These are phyloP conservation scores for Wickerhamomyces strasburgensis DNA, from an alignment of 805 yeast genomes.

Conservation along the genomic window DNA sequence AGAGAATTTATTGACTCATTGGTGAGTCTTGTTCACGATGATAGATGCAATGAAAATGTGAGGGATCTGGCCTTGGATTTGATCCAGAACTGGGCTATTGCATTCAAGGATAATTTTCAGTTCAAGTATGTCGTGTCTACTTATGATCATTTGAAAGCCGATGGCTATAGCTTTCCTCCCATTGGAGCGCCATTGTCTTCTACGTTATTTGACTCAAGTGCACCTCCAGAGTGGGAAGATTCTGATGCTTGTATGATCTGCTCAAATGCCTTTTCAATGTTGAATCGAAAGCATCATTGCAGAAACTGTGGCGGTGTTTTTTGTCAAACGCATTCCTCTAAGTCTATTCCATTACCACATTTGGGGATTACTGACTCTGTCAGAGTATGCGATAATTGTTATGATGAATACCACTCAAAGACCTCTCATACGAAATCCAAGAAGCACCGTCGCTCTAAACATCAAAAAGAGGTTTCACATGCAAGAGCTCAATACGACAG, in stretches of 20 bases:
- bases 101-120: constrained; percentile 64
- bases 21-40: constrained; percentile 39
- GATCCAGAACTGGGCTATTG: constrained; percentile 72
- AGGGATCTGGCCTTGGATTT: constrained; percentile 55
- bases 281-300: constrained; percentile 94
- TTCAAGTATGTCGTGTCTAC: constrained; percentile 58
- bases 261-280: constrained; percentile 68
- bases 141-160: constrained; percentile 53
- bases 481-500: constrained; percentile 27
- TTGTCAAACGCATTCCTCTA: constrained; percentile 80
- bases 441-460: constrained; percentile 15
- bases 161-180: constrained; percentile 66
- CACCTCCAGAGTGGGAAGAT: constrained; percentile 98
- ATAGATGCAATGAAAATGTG: constrained; percentile 45
- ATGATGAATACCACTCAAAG: constrained; percentile 49
- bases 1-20: constrained; percentile 84
- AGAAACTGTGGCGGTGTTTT: constrained; percentile 95
- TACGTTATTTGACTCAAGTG: constrained; percentile 74
- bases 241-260: constrained; percentile 95
- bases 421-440: constrained; percentile 24
- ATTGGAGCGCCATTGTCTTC: constrained; percentile 31
- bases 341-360: constrained; percentile 65
- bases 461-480: constrained; percentile 22
- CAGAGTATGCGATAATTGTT: constrained; percentile 90
- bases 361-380: constrained; percentile 87